These are phyloP conservation scores for Candida dendrica DNA, from an alignment of 805 yeast genomes.

Conservation along the genomic window DNA sequence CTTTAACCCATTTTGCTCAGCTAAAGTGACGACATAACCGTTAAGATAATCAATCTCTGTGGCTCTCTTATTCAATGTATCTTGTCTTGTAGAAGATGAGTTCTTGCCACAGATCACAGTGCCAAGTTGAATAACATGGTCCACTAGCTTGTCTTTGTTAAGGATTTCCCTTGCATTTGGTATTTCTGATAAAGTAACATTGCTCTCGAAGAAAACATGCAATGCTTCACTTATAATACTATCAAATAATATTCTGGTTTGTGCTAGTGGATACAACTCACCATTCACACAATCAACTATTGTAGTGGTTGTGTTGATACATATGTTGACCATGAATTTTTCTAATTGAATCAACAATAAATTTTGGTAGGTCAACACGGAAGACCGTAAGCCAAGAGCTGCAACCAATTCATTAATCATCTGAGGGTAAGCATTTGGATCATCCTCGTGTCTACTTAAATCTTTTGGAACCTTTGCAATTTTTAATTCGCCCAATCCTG, in stretches of 20 bases:
- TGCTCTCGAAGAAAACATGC: constrained; percentile 21
- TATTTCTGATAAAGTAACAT: constrained; percentile 22
- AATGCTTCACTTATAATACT: constrained; percentile 28
- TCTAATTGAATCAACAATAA: constrained; percentile 57
- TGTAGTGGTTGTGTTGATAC: constrained; percentile 81
- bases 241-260: constrained; percentile 28
- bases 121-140: constrained; percentile 32
- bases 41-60: constrained; percentile 83
- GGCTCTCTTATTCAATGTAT: constrained; percentile 39
- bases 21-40: constrained; percentile 64
- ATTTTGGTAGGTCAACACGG: constrained; percentile 35
- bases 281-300: constrained; percentile 74
- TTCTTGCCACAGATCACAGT: constrained; percentile 46
- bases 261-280: constrained; percentile 47
- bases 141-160: constrained; percentile 26
- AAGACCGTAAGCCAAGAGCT: constrained; percentile 21
- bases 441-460: constrained; percentile 7
- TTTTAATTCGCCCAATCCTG: constrained; percentile 62
- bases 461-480: constrained; percentile 49
- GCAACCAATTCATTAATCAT: constrained; percentile 23
- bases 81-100: constrained; percentile 47
- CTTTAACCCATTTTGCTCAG: constrained; percentile 31
- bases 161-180: constrained; percentile 15
- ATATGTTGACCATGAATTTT: constrained; percentile 73
- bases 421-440: constrained; percentile 3